Base-by-base conservation (phyloP, 208 protist species). In the Crithidia thermophila region DNA sequence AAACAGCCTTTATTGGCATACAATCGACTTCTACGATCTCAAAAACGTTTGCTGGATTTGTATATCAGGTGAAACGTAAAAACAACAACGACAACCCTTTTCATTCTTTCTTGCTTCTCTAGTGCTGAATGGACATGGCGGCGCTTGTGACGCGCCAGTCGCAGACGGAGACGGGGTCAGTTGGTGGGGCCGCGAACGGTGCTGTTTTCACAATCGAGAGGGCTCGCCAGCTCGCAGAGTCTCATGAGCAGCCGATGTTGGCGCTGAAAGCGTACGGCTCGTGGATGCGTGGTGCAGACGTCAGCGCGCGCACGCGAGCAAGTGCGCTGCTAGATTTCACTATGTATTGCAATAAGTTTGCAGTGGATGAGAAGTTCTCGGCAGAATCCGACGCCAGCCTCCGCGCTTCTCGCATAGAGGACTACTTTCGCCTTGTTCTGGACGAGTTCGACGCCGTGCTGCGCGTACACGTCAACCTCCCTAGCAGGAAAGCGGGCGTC, bases 261-360 rank as follows among this genome's bases (percentile, higher is more conserved):
- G 77, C 70, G 7, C 51, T 82, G 34, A 82, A 82, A 43, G 72
- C 77, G 20, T 82, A 79, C 56, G 59, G 59, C n/a, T 2, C 50
- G 42, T 79, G 62, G 68, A 62, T 75, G 52, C 52, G 52, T 7
- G 18, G 14, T 0, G 27, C n/a, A 13, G 33, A 30, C 14, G 23
- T 31, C 16, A 36, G 34, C 8, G n/a, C 39, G 27, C 23, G 40
- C 14, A 52, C 36, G 45, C 58, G 68, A 33, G 68, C 60, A 4
- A 37, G 40, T 10, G 68, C 58, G 16, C 43, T 75, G 40, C 51
- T 75, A 5, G 68, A 75, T 23, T 67, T 75, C n/a, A 43, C 68
- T 13, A 39, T 75, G 14, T 67, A 75, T 28, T 75, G 68, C 60
- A 75, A 75, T 27, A 51, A 47, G 21, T 75, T 75, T 46, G 68